Conservation (phyloP, 495 filamentous ascomycete species). For the Penicillium pancosmium region DNA sequence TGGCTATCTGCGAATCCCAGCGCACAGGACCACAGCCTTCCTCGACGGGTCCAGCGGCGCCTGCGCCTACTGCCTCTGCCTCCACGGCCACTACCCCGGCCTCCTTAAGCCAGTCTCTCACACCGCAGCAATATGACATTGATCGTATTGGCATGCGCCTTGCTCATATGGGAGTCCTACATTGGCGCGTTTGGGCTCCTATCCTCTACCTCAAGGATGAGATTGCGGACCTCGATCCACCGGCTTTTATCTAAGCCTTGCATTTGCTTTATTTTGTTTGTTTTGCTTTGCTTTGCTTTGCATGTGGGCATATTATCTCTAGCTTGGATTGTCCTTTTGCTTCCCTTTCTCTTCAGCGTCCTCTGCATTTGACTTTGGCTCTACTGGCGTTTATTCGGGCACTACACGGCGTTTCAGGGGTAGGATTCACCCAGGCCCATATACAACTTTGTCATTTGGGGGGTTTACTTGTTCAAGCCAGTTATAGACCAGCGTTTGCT, state of each 20-base stretch:
- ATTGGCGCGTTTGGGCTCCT: constrained; percentile 86
- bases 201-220: constrained; percentile 60
- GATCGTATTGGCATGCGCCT: constrained; percentile 72
- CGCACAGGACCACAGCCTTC: constrained; percentile 30
- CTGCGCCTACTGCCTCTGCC: constrained; percentile 4
- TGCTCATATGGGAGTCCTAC: constrained; percentile 76
- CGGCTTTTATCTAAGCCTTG: constrained; percentile 17
- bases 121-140: constrained; percentile 50
- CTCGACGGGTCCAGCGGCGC: constrained; percentile 8
- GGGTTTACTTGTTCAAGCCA: not conserved
- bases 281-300: not conserved
- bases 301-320: too few species aligned
- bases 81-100: constrained; percentile 8
- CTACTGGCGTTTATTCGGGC: constrained; percentile 11
- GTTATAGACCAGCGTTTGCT: constrained; percentile 11
- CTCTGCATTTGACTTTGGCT: constrained; percentile 10
- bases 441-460: not conserved
- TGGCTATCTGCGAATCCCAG: constrained; percentile 52
- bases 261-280: constrained; percentile 10
- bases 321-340: not conserved
- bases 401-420: constrained; percentile 7
- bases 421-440: not conserved
- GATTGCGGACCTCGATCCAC: constrained; percentile 25
- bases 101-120: constrained; percentile 15
- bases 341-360: constrained; percentile 10